phyloP scores from a whole-genome alignment of 768 basidiomycete species.

The Phaeotremella fagi region DNA sequence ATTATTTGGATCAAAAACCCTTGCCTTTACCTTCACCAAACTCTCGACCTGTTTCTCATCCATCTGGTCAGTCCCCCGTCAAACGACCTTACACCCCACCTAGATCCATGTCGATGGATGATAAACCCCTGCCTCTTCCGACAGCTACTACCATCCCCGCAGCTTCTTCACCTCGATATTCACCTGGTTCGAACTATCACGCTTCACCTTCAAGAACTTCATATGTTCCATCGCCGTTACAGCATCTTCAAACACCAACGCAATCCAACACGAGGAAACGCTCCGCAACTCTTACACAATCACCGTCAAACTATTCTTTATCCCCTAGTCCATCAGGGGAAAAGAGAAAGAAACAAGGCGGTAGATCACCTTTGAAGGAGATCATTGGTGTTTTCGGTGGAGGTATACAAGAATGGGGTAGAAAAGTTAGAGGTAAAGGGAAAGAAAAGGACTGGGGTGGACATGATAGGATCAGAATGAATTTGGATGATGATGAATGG shows the following conservation, averaged over 20 bases:
- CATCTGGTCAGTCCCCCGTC: neutral
- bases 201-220: slow-evolving; percentile 3
- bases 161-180: slow-evolving; percentile 7
- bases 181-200: neutral
- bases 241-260: slow-evolving; percentile 38
- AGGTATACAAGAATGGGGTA: slow-evolving; percentile 27
- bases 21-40: neutral
- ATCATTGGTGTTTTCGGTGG: slow-evolving; percentile 36
- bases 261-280: slow-evolving; percentile 8
- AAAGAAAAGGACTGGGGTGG: slow-evolving; percentile 17
- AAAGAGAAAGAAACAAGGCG: slow-evolving; percentile 16
- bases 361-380: slow-evolving; percentile 37
- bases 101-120: neutral
- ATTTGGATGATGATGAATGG: slow-evolving; percentile 6
- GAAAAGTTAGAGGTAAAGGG: slow-evolving; percentile 27
- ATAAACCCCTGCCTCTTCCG: slow-evolving; percentile 26
- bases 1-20: slow-evolving; percentile 33
- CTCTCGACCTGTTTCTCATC: neutral
- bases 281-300: slow-evolving; percentile 22
- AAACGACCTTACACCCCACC: neutral
- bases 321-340: slow-evolving; percentile 22
- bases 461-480: slow-evolving; percentile 11
- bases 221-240: slow-evolving; percentile 26
- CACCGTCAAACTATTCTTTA: slow-evolving; percentile 29
- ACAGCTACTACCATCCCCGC: slow-evolving; percentile 11